Base-by-base conservation (phyloP, 768 basidiomycete genomes). In the Cubamyces sp. region DNA sequence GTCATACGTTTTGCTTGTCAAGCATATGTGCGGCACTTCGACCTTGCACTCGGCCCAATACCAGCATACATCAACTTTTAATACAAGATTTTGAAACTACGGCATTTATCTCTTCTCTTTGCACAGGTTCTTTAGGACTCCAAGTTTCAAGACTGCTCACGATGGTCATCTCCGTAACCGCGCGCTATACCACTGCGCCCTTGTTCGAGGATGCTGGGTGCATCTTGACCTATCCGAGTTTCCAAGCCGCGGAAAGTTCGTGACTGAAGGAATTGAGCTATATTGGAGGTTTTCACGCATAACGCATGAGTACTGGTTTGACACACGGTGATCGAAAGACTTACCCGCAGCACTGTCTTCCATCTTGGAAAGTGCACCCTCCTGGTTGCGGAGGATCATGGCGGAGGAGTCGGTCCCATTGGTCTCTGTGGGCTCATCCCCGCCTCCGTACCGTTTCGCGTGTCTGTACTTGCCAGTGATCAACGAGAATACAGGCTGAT, bases 121-220 rank as follows among this genome's bases (percentile, higher is more conserved):
- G 8, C 8, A 30, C 28, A 30, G 28, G 28, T 8, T 3, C 3
- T 8, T 3, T 3, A 30, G 28, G 28, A 8, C 28, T 34, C 6
- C 34, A 1, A 34, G 34, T 9, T 15, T 21, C 41, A 18, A n/a
- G 42, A 43, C 42, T 21, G 45, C 15, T 53, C 50, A 7, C 51
- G 21, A 34, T 64, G 64, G 50, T 68, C 67, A 23, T 68, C 64
- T 3, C 46, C 61, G 72, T 98, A 98, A 11, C 91, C 93, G 64
- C 89, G 83, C 41, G 96, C 94, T 48, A 96, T 89, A 5, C 96
- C 96, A 66, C 84, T 91, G 48, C 94, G 77, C 0, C 96, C 96
- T 73, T 96, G 91, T 75, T 97, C 93, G 61, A 98, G 74, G 42
- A 88, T 73, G 64, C 90, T 84, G 0, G 96, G 95, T 1, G 79